A percentile compares a stretch with the other conserved stretches of the same genome.
These are phyloP conservation scores for Kodamaea hsintzibuensis DNA, from an alignment of 805 yeast species.

Conservation along the genomic window DNA sequence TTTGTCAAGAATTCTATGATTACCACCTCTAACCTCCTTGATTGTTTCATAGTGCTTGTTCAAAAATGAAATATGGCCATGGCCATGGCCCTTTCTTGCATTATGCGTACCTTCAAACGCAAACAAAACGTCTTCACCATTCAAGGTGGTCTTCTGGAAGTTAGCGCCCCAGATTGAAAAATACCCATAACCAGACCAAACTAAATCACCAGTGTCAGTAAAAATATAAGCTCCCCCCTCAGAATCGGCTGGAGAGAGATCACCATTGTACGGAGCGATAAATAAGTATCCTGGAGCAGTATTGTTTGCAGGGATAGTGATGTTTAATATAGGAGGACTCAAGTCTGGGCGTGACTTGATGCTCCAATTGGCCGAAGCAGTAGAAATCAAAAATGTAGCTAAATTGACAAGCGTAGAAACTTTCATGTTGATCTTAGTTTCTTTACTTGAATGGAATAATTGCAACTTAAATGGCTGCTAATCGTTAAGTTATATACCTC, in stretches of 20 bases:
- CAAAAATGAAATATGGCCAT: constrained; percentile 33
- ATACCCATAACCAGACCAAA: constrained; percentile 38
- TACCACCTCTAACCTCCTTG: constrained; percentile 34
- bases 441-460: no score
- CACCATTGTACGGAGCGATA: constrained; percentile 32
- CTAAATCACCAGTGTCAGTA: constrained; percentile 33
- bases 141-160: constrained; percentile 11
- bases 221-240: constrained; percentile 32
- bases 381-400: neutral
- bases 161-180: constrained; percentile 24
- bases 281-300: constrained; percentile 31
- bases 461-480: neutral
- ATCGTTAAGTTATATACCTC: neutral
- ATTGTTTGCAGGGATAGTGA: constrained; percentile 26
- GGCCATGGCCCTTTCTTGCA: constrained; percentile 25
- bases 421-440: neutral
- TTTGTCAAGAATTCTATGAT: constrained; percentile 33
- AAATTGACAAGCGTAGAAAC: constrained; percentile 1
- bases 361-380: constrained; percentile 28
- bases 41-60: constrained; percentile 29
- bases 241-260: constrained; percentile 4
- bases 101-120: constrained; percentile 38
- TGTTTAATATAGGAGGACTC: constrained; percentile 33
- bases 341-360: constrained; percentile 38
- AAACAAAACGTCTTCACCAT: constrained; percentile 27